Conservation (phyloP, 2,329 filamentous ascomycete genomes). For the Fusarium drepaniforme region DNA sequence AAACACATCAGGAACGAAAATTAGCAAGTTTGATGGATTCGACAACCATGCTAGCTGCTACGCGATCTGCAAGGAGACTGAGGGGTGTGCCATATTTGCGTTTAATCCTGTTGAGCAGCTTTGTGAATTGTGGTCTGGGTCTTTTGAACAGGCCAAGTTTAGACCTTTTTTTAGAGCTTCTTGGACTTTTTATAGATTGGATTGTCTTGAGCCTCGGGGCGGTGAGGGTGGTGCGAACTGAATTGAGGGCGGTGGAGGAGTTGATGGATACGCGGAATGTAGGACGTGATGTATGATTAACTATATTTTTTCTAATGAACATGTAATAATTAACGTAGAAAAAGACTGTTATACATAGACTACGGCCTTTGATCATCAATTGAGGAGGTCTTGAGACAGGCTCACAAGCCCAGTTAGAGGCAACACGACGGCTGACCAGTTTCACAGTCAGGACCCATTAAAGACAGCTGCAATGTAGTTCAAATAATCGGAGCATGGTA, state of each 20-base stretch:
- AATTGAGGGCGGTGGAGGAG: no score
- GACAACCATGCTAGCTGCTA: neutral
- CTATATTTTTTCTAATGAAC: neutral
- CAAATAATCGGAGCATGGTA: neutral
- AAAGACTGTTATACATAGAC: neutral
- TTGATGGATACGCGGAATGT: neutral
- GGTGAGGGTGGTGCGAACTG: neutral
- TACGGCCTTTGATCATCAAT: neutral
- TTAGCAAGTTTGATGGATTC: neutral
- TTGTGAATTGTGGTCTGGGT: neutral
- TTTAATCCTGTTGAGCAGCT: neutral
- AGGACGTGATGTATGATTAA: neutral
- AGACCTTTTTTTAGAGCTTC: neutral
- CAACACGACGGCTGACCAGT: neutral
- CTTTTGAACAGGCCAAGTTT: neutral
- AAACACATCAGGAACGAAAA: neutral
- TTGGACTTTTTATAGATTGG: conserved; percentile 3
- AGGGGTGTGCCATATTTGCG: neutral
- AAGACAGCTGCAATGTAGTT: neutral
- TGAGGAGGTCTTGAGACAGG: neutral
- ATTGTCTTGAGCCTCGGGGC: neutral
- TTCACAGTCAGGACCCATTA: neutral
- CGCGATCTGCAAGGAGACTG: neutral
- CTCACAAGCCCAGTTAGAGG: neutral
- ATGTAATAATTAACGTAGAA: neutral